A percentile compares a stretch with the other conserved stretches of the same genome.
These are phyloP conservation scores for Calendula officinalis DNA, from an alignment of 129 eudicot genomes.

Conservation along the genomic window DNA sequence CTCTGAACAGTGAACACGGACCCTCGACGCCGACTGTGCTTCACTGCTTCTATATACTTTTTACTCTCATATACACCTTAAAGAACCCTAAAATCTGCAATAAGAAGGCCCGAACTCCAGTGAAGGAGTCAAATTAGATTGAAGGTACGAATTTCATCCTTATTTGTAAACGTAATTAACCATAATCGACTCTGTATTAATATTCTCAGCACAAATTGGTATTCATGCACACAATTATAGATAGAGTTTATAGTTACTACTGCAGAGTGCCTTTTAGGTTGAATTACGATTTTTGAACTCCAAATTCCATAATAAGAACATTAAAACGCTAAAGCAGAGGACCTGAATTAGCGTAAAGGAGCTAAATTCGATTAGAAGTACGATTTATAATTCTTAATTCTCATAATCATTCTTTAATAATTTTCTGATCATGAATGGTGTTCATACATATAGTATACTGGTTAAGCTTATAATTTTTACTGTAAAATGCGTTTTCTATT, in stretches of 20 bases:
- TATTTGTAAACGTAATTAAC: background rate
- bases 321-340: background rate
- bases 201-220: background rate
- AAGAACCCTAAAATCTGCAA: constrained; percentile 18
- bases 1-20: constrained; percentile 9
- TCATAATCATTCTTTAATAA: background rate
- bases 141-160: constrained; percentile 9
- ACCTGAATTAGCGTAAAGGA: background rate
- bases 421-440: background rate
- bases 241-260: background rate
- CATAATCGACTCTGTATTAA: background rate
- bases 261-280: background rate
- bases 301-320: background rate
- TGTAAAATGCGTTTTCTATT: background rate
- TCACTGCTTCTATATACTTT: background rate
- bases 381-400: too few species aligned
- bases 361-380: background rate
- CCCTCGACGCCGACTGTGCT: constrained; percentile 1
- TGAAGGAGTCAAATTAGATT: background rate
- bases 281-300: background rate
- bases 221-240: background rate
- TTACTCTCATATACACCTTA: background rate
- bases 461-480: background rate
- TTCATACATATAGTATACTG: background rate
- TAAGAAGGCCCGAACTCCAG: background rate